Evolutionary conservation across 371 early-diverging fungal species (phyloP).

Genomic region (Chytridium lagenaria): DNA sequence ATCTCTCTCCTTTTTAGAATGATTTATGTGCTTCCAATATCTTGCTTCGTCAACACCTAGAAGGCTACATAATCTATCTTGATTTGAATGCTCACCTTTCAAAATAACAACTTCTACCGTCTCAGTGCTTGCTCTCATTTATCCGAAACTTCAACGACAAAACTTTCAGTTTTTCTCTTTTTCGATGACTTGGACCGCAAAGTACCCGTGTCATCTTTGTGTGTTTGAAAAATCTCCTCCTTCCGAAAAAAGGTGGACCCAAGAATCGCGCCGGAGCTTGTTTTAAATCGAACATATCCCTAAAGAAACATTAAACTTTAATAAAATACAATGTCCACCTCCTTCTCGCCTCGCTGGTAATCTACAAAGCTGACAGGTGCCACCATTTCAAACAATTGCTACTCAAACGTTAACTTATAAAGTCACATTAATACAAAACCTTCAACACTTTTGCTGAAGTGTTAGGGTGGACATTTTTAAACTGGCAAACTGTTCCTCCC

Average conservation of each 20-base stretch:
- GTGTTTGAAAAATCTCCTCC: conserved; percentile 42
- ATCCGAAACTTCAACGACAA: no score
- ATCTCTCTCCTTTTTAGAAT: no score
- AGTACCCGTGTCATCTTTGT: conserved; percentile 40
- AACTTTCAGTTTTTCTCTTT: background rate
- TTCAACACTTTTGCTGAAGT: conserved; percentile 41
- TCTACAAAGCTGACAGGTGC: conserved; percentile 48
- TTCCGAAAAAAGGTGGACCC: conserved; percentile 32
- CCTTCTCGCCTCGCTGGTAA: conserved; percentile 22
- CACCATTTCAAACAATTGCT: conserved; percentile 47
- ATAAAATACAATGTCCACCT: no score
- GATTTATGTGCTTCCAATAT: background rate
- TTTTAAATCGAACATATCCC: conserved; percentile 49
- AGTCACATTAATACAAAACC: conserved; percentile 17
- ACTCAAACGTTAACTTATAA: background rate
- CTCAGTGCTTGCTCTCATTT: no score
- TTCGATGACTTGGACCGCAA: conserved; percentile 17
- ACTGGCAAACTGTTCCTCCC: conserved; percentile 34
- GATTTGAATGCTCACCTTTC: background rate
- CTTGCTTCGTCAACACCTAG: background rate
- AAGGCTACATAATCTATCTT: background rate
- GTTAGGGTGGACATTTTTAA: conserved; percentile 31
- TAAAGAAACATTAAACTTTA: no score
- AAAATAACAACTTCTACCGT: background rate
- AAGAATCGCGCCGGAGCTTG: conserved; percentile 35